These are phyloP conservation scores for Knufia petricola DNA, from an alignment of 2,329 filamentous ascomycete species.

Conservation along the genomic window DNA sequence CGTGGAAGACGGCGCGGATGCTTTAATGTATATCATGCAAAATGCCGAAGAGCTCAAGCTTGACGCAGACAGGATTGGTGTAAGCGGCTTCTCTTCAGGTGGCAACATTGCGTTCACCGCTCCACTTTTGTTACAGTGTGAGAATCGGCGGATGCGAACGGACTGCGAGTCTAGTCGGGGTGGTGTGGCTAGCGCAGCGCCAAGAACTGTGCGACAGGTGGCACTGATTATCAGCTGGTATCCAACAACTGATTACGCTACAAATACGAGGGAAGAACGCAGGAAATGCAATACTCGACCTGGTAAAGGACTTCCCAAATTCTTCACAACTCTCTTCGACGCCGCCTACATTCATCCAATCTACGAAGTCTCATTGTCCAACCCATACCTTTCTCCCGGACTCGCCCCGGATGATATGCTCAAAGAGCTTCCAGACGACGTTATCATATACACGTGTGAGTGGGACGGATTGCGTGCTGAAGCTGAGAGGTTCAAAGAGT, in stretches of 20 bases:
- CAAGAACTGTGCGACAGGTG: constrained; percentile 5
- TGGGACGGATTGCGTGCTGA: constrained; percentile 3
- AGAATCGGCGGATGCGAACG: constrained; percentile 3
- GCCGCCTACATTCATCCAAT: constrained; percentile 2
- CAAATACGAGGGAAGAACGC: constrained; percentile 2
- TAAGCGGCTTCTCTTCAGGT: constrained; percentile 8
- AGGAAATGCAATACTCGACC: constrained; percentile 8
- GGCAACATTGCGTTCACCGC: constrained; percentile 4
- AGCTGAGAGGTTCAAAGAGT: constrained; percentile 2
- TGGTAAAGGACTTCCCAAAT: constrained; percentile 2
- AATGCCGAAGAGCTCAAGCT: constrained; percentile 5
- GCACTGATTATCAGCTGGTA: constrained; percentile 6
- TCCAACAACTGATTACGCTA: constrained; percentile 7
- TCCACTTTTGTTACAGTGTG: constrained; percentile 7
- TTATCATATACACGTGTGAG: constrained; percentile 1
- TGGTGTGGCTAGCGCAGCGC: constrained; percentile 2
- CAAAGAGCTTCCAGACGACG: not conserved
- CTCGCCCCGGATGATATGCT: constrained; percentile 1
- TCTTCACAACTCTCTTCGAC: constrained; percentile 5
- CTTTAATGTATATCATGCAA: constrained; percentile 13
- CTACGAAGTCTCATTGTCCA: constrained; percentile 3
- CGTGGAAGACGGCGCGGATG: constrained; percentile 23
- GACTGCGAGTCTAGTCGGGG: constrained; percentile 1
- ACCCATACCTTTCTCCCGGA: constrained; percentile 1
- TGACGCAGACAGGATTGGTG: constrained; percentile 5